These are phyloP conservation scores for Paramicrosporidium saccamoebae DNA, from an alignment of 371 early-diverging fungal genomes.

Conservation along the genomic window DNA sequence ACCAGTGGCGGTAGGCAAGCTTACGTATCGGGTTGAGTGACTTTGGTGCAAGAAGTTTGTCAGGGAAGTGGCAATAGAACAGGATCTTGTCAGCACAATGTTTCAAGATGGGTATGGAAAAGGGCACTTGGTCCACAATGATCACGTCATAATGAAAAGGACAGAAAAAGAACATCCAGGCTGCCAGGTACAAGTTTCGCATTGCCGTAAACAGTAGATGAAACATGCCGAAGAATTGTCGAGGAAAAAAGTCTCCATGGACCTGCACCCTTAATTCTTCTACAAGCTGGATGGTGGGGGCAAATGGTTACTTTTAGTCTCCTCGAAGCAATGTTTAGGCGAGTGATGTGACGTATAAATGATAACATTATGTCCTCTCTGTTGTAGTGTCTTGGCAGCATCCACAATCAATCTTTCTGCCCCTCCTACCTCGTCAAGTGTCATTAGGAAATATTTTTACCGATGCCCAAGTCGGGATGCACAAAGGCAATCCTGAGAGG, in stretches of 20 bases:
- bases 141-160: conserved; percentile 23
- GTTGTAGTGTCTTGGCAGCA: conserved; percentile 44
- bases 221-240: conserved; percentile 20
- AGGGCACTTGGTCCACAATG: conserved; percentile 68
- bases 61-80: conserved; percentile 91
- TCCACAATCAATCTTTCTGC: conserved; percentile 86
- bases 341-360: conserved; percentile 75
- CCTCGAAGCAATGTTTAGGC: conserved; percentile 52
- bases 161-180: conserved; percentile 9
- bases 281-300: not conserved
- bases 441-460: conserved; percentile 5
- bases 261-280: conserved; percentile 13
- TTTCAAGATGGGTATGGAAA: conserved; percentile 38
- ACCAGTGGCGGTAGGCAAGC: conserved; percentile 36
- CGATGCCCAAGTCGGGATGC: conserved; percentile 70
- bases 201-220: conserved; percentile 49
- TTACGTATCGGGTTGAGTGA: conserved; percentile 14
- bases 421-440: conserved; percentile 23
- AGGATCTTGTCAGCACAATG: conserved; percentile 13
- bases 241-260: conserved; percentile 29
- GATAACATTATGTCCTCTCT: conserved; percentile 32
- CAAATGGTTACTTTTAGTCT: conserved; percentile 12
- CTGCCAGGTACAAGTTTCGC: conserved; percentile 26
- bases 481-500: conserved; percentile 26
- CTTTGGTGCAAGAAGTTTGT: conserved; percentile 33